Percentiles rank a stretch among this genome's conserved stretches.
Evolutionary conservation across 2,329 filamentous ascomycete species (phyloP).

Genomic region (Aspergillus tanneri): DNA sequence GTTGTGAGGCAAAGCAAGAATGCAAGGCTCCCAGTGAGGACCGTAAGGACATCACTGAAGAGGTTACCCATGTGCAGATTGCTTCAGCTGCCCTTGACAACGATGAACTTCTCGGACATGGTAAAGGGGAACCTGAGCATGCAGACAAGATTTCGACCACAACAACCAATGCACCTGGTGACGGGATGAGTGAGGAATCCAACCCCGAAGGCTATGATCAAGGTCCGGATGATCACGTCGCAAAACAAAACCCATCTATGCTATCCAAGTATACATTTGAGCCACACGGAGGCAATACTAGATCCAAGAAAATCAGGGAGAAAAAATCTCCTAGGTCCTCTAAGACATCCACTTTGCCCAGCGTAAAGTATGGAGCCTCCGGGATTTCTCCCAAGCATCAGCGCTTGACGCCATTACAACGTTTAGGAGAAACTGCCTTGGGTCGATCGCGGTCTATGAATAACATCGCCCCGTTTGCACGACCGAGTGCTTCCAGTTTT

Average conservation of each 20-base stretch:
- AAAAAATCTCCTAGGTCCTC: too few species aligned
- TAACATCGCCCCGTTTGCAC: slow-evolving; percentile 15
- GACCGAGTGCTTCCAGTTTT: slow-evolving; percentile 1
- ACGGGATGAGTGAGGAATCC: slow-evolving; percentile 17
- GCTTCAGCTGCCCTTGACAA: neutral
- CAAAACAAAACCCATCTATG: slow-evolving; percentile 37
- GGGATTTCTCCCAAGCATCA: slow-evolving; percentile 8
- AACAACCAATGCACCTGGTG: neutral
- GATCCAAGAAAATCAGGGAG: too few species aligned
- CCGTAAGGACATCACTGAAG: neutral
- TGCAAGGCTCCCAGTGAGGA: neutral
- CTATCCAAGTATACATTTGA: slow-evolving; percentile 39
- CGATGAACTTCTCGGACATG: neutral
- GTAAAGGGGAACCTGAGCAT: neutral
- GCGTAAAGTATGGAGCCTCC: neutral
- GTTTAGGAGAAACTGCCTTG: slow-evolving; percentile 42
- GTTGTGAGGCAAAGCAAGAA: neutral
- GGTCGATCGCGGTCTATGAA: slow-evolving; percentile 40
- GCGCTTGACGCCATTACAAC: slow-evolving; percentile 41
- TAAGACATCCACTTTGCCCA: too few species aligned
- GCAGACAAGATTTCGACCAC: neutral
- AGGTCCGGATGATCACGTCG: slow-evolving; percentile 38
- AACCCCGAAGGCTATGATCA: slow-evolving; percentile 30
- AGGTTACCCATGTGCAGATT: neutral
- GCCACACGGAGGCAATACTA: slow-evolving; percentile 6